A percentile compares a stretch with the other conserved stretches of the same genome.
Conservation (phyloP, 1,284 basidiomycete species). For the Boletus sp. region DNA sequence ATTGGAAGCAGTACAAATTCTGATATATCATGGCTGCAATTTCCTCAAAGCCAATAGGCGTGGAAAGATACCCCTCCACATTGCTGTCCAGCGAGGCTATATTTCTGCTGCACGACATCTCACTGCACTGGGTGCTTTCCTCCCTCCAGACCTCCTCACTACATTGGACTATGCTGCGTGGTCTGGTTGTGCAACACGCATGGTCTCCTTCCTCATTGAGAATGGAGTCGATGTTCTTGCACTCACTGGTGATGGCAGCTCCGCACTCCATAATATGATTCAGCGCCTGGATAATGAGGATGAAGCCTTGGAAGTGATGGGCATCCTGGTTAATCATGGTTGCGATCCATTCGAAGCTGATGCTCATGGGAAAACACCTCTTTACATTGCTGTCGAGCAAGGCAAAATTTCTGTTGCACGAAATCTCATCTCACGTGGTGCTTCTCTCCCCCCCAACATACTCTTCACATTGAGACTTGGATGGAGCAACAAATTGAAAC, state of each 20-base stretch:
- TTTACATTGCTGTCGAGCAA: not conserved
- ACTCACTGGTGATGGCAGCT: not conserved
- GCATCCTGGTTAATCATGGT: not conserved
- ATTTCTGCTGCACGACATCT: not conserved
- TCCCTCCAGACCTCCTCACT: not conserved
- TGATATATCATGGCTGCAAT: not conserved
- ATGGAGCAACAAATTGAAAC: no score
- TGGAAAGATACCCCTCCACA: not conserved
- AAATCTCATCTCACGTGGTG: not conserved
- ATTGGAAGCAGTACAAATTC: not conserved
- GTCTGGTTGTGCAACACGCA: accelerated
- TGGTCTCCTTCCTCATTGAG: not conserved
- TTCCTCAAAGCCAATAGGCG: not conserved
- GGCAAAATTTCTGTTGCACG: not conserved
- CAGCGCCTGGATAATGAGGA: not conserved
- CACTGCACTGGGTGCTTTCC: not conserved
- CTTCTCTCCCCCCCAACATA: not conserved
- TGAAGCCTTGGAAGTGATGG: not conserved
- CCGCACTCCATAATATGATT: not conserved
- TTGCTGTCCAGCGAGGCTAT: not conserved
- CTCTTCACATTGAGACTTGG: not conserved
- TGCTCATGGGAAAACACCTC: not conserved
- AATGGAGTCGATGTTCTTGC: not conserved
- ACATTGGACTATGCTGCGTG: no score
- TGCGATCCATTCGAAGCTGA: not conserved